Percentiles rank a stretch among this genome's conserved stretches.
Conservation (phyloP, 2,329 filamentous ascomycete genomes). For the Sclerotinia nivalis region DNA sequence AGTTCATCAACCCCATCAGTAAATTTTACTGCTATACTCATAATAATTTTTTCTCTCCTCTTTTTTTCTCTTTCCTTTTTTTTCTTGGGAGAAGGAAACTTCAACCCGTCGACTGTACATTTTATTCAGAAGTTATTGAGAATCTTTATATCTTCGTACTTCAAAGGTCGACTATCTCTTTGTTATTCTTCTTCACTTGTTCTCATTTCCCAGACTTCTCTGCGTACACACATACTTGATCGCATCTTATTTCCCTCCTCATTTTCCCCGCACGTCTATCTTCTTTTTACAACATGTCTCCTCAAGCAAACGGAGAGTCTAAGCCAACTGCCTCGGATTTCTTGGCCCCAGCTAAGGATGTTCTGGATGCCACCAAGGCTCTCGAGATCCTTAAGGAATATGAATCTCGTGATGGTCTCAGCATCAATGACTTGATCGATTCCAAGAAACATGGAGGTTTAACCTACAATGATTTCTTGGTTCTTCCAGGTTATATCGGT, state of each 20-base stretch:
- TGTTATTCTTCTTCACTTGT: conserved; percentile 26
- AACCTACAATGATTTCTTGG: conserved; percentile 98
- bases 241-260: conserved; percentile 37
- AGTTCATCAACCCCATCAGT: not conserved
- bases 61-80: conserved; percentile 44
- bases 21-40: not conserved
- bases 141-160: conserved; percentile 7
- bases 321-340: conserved; percentile 45
- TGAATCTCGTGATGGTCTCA: conserved; percentile 77
- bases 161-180: conserved; percentile 43
- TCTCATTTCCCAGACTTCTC: conserved; percentile 40
- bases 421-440: conserved; percentile 83
- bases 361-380: conserved; percentile 74
- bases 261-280: not conserved
- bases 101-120: conserved; percentile 60
- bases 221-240: conserved; percentile 26
- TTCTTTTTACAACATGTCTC: conserved; percentile 56
- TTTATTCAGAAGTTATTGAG: conserved; percentile 39
- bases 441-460: conserved; percentile 89
- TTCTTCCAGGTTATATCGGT: conserved; percentile 96
- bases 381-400: conserved; percentile 83
- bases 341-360: conserved; percentile 44
- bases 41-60: conserved; percentile 24
- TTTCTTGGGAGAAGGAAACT: conserved; percentile 57
- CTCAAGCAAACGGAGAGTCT: conserved; percentile 66